Base-by-base conservation (phyloP, 176 grass and related monocot species). In the Oryza meridionalis region DNA sequence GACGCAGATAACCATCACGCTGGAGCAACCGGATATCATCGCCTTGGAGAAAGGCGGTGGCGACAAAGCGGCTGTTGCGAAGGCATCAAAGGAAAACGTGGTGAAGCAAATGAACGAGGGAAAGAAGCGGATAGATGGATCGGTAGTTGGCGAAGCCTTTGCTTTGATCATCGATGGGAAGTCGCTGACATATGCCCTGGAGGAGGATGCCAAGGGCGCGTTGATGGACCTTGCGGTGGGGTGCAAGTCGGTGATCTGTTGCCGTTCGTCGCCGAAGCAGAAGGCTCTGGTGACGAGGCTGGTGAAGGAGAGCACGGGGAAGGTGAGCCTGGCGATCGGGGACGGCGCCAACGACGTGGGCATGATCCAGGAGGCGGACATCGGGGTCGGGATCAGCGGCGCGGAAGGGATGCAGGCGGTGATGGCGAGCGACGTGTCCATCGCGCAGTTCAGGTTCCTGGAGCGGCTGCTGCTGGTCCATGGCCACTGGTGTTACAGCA, bases 351-450 rank as follows among this genome's bases (percentile, higher is more conserved):
- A 98, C 55, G 96, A 98, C 55, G 96, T 98, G 22, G 96, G 96
- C 31, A 98, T 98, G 96, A 86, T 98, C 85, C 96, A 98, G 71
- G 96, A 98, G 83, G 96, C 96, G 0, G 96, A 98, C 84, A 98
- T 98, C 26, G 95, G 95, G 32, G 87, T 98, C 4, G 95, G 95
- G 16, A 98, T 98, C 77, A 98, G 96, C 24, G 96, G 96, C 3
- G 96, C 88, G 22, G 96, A 98, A 78, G 96, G 96, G 46, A 98
- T 98, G 96, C 96, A 98, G 96, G 96, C 96, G 17, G 96, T 98
- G 24, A 98, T 98, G 96, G 90, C 96, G 0, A 98, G 96, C 71
- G 96, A 98, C 69, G 88, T 98, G 59, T 94, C 96, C 33, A 93
- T 98, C 9, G 96, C 92, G 40, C 96, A 98, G 42, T 98, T 98